phyloP scores from a whole-genome alignment of 2,329 filamentous ascomycete genomes.

The Cercospora beticola region DNA sequence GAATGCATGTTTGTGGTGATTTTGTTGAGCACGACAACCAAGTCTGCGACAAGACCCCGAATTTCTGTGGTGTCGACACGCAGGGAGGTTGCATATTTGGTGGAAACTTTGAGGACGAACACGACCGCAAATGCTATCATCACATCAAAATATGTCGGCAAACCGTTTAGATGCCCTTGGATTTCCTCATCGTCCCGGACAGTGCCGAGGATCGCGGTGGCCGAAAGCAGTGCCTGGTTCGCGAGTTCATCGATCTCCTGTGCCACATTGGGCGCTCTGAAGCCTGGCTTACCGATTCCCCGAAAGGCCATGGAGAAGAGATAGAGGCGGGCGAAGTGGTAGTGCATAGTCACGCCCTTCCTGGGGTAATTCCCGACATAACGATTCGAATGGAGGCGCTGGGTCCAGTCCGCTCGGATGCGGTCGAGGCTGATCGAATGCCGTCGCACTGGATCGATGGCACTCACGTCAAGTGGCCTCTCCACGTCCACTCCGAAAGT shows the following conservation, averaged over 20 bases:
- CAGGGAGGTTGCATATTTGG: slow-evolving; percentile 32
- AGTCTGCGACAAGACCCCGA: slow-evolving; percentile 26
- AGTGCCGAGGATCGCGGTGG: slow-evolving; percentile 30
- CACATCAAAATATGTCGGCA: slow-evolving; percentile 37
- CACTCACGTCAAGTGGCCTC: slow-evolving; percentile 29
- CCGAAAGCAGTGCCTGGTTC: slow-evolving; percentile 30
- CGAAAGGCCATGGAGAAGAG: slow-evolving; percentile 34
- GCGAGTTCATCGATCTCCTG: slow-evolving; percentile 35
- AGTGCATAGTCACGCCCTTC: slow-evolving; percentile 33
- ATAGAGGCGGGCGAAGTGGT: slow-evolving; percentile 34
- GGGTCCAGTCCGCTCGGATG: slow-evolving; percentile 33
- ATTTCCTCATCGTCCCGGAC: slow-evolving; percentile 32
- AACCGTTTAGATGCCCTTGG: slow-evolving; percentile 32
- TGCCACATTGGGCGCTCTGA: slow-evolving; percentile 29
- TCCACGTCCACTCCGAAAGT: slow-evolving; percentile 36
- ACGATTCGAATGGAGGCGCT: slow-evolving; percentile 28
- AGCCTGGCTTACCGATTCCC: slow-evolving; percentile 28
- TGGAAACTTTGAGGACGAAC: slow-evolving; percentile 35
- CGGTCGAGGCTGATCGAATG: slow-evolving; percentile 31
- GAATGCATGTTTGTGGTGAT: slow-evolving; percentile 36
- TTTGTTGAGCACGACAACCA: slow-evolving; percentile 31
- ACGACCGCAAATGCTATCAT: slow-evolving; percentile 38
- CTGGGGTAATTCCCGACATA: slow-evolving; percentile 34
- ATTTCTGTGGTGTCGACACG: slow-evolving; percentile 33
- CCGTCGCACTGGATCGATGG: slow-evolving; percentile 37